phyloP scores from a whole-genome alignment of 2,329 filamentous ascomycete genomes.

The Ceratocystis smalleyi region DNA sequence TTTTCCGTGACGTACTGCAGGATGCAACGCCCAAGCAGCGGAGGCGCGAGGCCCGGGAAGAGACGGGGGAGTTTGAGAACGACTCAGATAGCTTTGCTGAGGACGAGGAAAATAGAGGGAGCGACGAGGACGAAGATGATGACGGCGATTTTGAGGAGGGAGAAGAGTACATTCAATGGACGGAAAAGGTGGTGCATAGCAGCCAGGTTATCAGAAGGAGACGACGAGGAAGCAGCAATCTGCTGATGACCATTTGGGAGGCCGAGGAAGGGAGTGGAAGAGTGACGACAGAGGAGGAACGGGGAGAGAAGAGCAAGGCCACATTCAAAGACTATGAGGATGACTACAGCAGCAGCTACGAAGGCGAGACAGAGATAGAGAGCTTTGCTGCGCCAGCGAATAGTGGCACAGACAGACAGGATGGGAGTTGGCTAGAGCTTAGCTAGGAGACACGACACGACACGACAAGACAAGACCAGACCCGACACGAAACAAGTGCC shows the following conservation, averaged over 20 bases:
- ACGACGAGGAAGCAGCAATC: background rate
- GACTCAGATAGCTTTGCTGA: background rate
- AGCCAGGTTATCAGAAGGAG: background rate
- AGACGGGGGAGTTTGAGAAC: background rate
- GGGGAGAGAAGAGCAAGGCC: background rate
- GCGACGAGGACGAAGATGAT: background rate
- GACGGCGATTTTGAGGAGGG: background rate
- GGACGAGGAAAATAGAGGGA: background rate
- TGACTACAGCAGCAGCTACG: background rate
- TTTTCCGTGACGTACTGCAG: background rate
- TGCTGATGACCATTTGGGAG: slow-evolving; percentile 2
- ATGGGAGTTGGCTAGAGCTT: background rate
- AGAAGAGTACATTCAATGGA: background rate
- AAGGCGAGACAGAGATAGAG: background rate
- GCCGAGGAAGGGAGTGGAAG: background rate
- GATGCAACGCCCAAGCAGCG: background rate
- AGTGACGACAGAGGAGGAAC: background rate
- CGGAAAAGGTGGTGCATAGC: background rate
- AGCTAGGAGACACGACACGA: background rate
- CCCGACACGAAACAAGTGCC: background rate
- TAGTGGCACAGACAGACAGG: background rate
- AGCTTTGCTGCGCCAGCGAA: background rate
- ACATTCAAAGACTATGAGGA: background rate
- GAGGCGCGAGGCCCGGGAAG: background rate
- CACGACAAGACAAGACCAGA: no score